Evolutionary conservation across 2,329 filamentous ascomycete species (phyloP), one percentile per base, ranked within the genome.

Genomic region (Alternaria atra): DNA sequence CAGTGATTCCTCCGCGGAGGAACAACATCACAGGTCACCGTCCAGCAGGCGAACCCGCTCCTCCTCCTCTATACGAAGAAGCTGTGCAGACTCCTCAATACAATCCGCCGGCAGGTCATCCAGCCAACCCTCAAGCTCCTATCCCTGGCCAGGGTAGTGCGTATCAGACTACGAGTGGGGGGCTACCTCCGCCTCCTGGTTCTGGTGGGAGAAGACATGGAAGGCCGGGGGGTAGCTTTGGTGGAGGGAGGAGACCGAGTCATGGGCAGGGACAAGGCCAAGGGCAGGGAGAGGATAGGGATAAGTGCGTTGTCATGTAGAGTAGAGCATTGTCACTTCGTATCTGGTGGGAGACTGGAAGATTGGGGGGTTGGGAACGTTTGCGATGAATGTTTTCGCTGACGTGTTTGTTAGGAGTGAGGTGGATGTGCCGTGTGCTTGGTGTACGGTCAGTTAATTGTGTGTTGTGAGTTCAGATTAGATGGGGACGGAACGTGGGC

Each of bases 31-130:
- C 69, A 48, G 64, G 79, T 69, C 57, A 80, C 77, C 48, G 80
- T 68, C 52, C 76, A 1, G 71, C 70, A 34, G 74, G 74, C 13
- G 82, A 85, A 25, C 84, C 88, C 29, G 84, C 82, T 0, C 87
- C 87, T 2, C 88, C 87, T 1, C 89, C 89, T 5, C 84, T 85
- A 0, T 91, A 91, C 69, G 89, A 91, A 73, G 87, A 90, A 73
- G 86, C 87, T 17, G 84, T 87, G 0, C 84, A 80, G 13, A 82
- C 83, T 43, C 82, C 83, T n/a, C 82, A 82, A 2, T 90, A 89
- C 64, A 78, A 83, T 17, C 84, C 85, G 2, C 83, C 85, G 0
- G 69, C 70, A 20, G 75, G 74, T 51, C 82, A 83, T 65, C 84
- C 82, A 0, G 72, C 80, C 2, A 81, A 81, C 56, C 72, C 81